phyloP scores from a whole-genome alignment of 495 filamentous ascomycete species.

The Opeltia flavorubescens region DNA sequence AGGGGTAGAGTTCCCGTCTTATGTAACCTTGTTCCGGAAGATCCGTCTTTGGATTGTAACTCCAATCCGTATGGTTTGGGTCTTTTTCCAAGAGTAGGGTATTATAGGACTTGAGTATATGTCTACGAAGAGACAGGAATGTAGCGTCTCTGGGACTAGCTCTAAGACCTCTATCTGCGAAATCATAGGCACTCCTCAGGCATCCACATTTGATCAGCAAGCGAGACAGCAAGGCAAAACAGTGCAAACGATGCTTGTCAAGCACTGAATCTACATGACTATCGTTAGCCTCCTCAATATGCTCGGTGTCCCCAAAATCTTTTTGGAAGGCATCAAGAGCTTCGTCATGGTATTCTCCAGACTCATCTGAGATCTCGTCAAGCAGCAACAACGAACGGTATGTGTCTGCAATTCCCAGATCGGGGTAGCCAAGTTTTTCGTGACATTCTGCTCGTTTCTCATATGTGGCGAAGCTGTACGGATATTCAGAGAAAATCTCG shows the following conservation, averaged over 20 bases:
- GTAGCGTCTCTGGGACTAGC: not conserved
- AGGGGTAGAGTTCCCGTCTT: slow-evolving; percentile 80
- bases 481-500: slow-evolving; percentile 28
- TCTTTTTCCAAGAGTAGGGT: slow-evolving; percentile 4
- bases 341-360: slow-evolving; percentile 44
- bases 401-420: slow-evolving; percentile 78
- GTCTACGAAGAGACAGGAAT: slow-evolving; percentile 3
- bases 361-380: slow-evolving; percentile 48
- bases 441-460: slow-evolving; percentile 58
- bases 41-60: slow-evolving; percentile 13
- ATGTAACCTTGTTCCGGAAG: slow-evolving; percentile 59
- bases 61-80: not conserved
- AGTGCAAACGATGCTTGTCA: not conserved
- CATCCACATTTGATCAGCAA: slow-evolving; percentile 54
- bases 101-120: slow-evolving; percentile 1
- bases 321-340: slow-evolving; percentile 28
- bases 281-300: slow-evolving; percentile 24
- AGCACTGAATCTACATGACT: slow-evolving; percentile 15
- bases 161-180: slow-evolving; percentile 33
- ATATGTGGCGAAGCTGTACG: slow-evolving; percentile 70
- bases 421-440: slow-evolving; percentile 66
- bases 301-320: slow-evolving; percentile 15
- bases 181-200: slow-evolving; percentile 53
- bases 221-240: slow-evolving; percentile 41
- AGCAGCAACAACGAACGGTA: slow-evolving; percentile 76